phyloP scores from a whole-genome alignment of 2,329 filamentous ascomycete species.

The Arthrinium phaeospermum region DNA sequence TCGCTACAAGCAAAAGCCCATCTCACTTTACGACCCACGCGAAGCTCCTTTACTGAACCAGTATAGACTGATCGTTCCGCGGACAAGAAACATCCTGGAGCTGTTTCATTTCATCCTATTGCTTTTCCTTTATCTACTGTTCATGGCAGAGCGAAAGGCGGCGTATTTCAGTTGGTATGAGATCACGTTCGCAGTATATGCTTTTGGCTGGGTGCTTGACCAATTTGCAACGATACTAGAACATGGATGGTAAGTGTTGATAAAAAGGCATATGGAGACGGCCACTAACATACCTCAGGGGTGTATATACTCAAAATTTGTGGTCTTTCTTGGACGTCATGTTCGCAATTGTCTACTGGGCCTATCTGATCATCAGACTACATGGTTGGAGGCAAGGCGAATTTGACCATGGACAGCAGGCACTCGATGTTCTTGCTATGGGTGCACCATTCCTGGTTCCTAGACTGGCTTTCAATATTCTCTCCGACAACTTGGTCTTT shows the following conservation, averaged over 20 bases:
- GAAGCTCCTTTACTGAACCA: conserved; percentile 80
- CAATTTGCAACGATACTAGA: conserved; percentile 79
- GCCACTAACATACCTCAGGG: conserved; percentile 50
- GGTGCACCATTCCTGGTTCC: conserved; percentile 80
- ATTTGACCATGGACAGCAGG: conserved; percentile 63
- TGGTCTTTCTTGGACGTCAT: conserved; percentile 88
- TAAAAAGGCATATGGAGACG: conserved; percentile 18
- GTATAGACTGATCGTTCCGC: conserved; percentile 82
- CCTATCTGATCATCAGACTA: conserved; percentile 72
- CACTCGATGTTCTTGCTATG: conserved; percentile 79
- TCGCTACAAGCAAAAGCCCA: conserved; percentile 83
- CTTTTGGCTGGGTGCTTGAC: conserved; percentile 79
- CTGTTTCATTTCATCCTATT: conserved; percentile 75
- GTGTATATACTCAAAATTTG: conserved; percentile 84
- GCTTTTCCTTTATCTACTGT: conserved; percentile 70
- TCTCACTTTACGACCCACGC: conserved; percentile 79
- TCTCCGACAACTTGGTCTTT: conserved; percentile 85
- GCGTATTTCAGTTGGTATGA: conserved; percentile 63
- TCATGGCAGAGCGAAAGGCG: conserved; percentile 74
- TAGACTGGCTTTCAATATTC: conserved; percentile 79
- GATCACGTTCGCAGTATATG: conserved; percentile 73
- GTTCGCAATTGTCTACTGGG: conserved; percentile 73
- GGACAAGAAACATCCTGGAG: conserved; percentile 78
- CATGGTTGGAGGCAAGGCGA: conserved; percentile 63
- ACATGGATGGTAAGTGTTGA: conserved; percentile 63